Conservation (phyloP, 1,139 yeast genomes). For the Pichia sp. region DNA sequence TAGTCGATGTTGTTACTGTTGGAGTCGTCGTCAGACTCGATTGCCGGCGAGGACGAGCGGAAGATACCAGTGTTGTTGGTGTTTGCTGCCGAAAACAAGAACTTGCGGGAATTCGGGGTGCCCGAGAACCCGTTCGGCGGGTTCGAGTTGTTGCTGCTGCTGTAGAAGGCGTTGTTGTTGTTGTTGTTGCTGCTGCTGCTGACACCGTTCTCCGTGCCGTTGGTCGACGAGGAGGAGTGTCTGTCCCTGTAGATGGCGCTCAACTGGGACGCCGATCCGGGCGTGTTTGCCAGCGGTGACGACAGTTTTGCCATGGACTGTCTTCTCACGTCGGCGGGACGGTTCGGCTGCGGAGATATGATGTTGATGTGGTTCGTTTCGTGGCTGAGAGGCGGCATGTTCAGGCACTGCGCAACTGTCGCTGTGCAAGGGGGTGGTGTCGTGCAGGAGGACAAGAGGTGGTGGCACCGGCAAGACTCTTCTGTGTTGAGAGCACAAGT, state of each 20-base stretch:
- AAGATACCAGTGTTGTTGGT: not conserved
- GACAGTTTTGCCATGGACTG: conserved; percentile 17
- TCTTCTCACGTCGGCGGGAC: conserved; percentile 5
- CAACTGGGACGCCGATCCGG: conserved; percentile 12
- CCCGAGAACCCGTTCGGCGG: conserved; percentile 1
- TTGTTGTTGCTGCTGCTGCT: not conserved
- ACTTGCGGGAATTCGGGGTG: conserved; percentile 15
- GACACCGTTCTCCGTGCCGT: not conserved
- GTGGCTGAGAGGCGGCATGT: not conserved
- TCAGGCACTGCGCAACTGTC: not conserved
- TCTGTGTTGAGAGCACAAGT: not conserved
- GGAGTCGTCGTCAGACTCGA: conserved; percentile 20
- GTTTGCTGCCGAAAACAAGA: conserved; percentile 1
- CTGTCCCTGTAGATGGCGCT: conserved; percentile 13
- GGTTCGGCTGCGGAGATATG: conserved; percentile 5
- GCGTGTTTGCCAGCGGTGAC: conserved; percentile 15
- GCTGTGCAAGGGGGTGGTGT: not conserved
- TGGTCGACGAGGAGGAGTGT: conserved; percentile 13
- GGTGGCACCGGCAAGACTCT: not conserved
- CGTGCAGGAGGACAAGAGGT: not conserved
- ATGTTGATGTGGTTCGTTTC: not conserved
- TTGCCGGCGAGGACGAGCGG: conserved; percentile 17
- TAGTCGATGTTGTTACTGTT: not conserved
- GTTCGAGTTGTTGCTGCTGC: not conserved
- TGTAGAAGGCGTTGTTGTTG: not conserved